Conservation (phyloP, 805 yeast genomes). For the Saccharomycopsis javanensis region DNA sequence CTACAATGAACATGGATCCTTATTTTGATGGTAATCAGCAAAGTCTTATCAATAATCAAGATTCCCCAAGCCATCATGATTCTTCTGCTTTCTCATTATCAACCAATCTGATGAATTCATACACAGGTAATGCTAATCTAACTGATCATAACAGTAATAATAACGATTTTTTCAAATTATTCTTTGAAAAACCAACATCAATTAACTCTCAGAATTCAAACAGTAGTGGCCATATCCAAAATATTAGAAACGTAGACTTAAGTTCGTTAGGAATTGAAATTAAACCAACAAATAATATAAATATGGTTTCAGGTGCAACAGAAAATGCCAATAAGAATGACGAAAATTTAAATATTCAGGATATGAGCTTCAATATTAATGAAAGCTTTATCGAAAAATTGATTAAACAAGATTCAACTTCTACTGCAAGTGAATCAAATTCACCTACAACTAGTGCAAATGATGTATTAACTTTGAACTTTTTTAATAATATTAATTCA, state of each 20-base stretch:
- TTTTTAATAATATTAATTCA: neutral
- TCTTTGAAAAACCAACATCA: neutral
- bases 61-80: neutral
- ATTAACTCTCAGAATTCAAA: neutral
- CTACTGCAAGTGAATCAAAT: neutral
- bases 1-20: slow-evolving; percentile 5
- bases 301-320: neutral
- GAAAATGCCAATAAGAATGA: neutral
- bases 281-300: neutral
- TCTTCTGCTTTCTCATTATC: neutral
- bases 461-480: neutral
- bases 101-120: neutral
- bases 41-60: neutral
- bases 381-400: slow-evolving; percentile 17
- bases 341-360: neutral
- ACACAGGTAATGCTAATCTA: neutral
- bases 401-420: neutral
- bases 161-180: neutral
- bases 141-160: neutral
- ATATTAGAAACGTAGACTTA: slow-evolving; percentile 3
- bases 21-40: slow-evolving; percentile 5
- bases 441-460: neutral
- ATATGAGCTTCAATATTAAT: slow-evolving; percentile 17
- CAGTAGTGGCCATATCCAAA: neutral
- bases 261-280: slow-evolving; percentile 15